Evolutionary conservation across 768 basidiomycete genomes (phyloP).

Genomic region (Serendipita sp.): DNA sequence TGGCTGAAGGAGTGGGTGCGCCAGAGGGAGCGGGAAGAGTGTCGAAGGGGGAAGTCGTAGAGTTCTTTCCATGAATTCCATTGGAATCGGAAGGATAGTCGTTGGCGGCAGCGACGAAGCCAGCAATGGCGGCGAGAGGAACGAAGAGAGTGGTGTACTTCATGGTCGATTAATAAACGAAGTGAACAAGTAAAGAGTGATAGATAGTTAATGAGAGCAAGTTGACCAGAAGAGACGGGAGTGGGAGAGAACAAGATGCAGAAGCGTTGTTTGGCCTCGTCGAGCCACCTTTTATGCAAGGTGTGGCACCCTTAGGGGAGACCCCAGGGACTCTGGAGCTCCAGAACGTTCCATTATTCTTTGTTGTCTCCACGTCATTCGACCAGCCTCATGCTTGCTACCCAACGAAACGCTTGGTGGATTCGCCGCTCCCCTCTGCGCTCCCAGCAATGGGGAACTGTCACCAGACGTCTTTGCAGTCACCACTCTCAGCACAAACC

Average conservation of each 20-base stretch:
- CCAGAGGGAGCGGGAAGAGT: neutral
- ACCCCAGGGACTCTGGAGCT: too few species aligned
- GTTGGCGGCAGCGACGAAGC: neutral
- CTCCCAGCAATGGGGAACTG: too few species aligned
- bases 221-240: neutral
- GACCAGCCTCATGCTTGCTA: too few species aligned
- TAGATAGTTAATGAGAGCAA: neutral
- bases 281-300: too few species aligned
- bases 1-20: neutral
- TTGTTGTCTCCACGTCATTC: too few species aligned
- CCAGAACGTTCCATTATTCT: too few species aligned
- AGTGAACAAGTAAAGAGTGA: neutral
- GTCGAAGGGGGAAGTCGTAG: neutral
- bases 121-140: neutral
- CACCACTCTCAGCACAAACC: too few species aligned
- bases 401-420: too few species aligned
- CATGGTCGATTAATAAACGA: conserved; percentile 4
- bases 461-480: too few species aligned
- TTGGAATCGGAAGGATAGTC: neutral
- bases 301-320: too few species aligned
- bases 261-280: neutral
- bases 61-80: neutral
- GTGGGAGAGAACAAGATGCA: neutral
- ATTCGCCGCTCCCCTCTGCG: too few species aligned
- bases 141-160: conserved; percentile 1